phyloP scores from a whole-genome alignment of 73 alveolate genomes.

The Blepharisma japonicum region DNA sequence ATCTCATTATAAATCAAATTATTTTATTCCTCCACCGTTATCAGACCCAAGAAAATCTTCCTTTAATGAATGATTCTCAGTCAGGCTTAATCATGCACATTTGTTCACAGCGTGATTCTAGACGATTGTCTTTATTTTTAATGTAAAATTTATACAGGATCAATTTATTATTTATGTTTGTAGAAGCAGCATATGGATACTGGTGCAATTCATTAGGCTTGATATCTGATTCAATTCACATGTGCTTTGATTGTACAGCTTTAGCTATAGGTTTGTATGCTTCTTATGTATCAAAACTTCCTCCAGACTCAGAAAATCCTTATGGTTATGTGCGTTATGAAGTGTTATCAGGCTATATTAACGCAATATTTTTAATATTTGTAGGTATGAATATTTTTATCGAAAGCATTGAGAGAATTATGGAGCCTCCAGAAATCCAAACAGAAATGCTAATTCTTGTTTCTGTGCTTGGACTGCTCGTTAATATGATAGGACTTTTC shows the following conservation, averaged over 20 bases:
- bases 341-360: constrained; percentile 86
- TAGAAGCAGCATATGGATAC: constrained; percentile 93
- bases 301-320: constrained; percentile 70
- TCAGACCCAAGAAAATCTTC: constrained; percentile 18
- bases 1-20: neutral
- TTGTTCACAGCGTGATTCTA: constrained; percentile 11
- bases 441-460: constrained; percentile 85
- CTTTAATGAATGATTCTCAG: neutral
- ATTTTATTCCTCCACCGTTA: neutral
- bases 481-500: constrained; percentile 86
- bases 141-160: constrained; percentile 52
- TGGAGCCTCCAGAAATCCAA: constrained; percentile 83
- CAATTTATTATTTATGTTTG: constrained; percentile 93
- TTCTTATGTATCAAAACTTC: constrained; percentile 77
- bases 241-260: constrained; percentile 96
- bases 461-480: constrained; percentile 90
- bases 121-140: constrained; percentile 20
- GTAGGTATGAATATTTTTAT: constrained; percentile 87
- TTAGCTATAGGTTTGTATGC: constrained; percentile 92
- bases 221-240: constrained; percentile 93
- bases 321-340: constrained; percentile 92
- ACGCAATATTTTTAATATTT: constrained; percentile 89
- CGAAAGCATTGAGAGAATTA: constrained; percentile 92
- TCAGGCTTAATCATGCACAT: neutral
- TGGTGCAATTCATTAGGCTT: constrained; percentile 88